Evolutionary conservation across 106 monocot species (phyloP).

Genomic region (Ottelia alismoides): DNA sequence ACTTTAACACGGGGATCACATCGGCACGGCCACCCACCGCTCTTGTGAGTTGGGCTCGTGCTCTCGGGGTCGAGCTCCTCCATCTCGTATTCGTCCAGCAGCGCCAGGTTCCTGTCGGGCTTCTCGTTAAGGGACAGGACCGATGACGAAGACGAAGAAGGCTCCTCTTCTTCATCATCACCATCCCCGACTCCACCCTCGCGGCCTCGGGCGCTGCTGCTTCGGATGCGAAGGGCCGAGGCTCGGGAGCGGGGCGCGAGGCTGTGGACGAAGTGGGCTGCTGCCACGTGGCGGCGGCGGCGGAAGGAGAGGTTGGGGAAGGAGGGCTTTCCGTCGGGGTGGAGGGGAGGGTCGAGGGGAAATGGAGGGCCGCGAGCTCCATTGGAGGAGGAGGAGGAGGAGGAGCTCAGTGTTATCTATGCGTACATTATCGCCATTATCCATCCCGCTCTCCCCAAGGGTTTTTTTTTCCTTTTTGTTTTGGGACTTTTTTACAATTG

Average conservation of each 20-base stretch:
- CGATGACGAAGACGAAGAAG: slow-evolving; percentile 11
- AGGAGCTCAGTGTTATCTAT: no score
- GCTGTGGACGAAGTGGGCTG: no score
- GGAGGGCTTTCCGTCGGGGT: background rate
- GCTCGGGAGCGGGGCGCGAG: no score
- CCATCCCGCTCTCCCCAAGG: no score
- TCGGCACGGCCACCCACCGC: slow-evolving; percentile 39
- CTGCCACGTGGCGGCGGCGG: background rate
- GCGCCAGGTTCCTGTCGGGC: slow-evolving; percentile 51
- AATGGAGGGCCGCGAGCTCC: slow-evolving; percentile 3
- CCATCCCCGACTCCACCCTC: slow-evolving; percentile 8
- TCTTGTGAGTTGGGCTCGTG: slow-evolving; percentile 40
- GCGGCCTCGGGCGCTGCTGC: no score
- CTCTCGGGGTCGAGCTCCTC: slow-evolving; percentile 45
- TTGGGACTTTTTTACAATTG: no score
- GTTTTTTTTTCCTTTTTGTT: no score
- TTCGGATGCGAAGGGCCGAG: no score
- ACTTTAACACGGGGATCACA: no score
- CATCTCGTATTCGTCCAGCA: slow-evolving; percentile 81
- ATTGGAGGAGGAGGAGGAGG: background rate
- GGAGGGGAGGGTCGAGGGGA: slow-evolving; percentile 3
- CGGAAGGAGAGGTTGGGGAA: background rate
- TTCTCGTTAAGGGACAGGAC: slow-evolving; percentile 63
- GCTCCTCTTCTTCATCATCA: slow-evolving; percentile 14
- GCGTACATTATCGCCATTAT: no score